Base-by-base conservation (phyloP, 2,329 filamentous ascomycete genomes). In the Fusarium annulatum region DNA sequence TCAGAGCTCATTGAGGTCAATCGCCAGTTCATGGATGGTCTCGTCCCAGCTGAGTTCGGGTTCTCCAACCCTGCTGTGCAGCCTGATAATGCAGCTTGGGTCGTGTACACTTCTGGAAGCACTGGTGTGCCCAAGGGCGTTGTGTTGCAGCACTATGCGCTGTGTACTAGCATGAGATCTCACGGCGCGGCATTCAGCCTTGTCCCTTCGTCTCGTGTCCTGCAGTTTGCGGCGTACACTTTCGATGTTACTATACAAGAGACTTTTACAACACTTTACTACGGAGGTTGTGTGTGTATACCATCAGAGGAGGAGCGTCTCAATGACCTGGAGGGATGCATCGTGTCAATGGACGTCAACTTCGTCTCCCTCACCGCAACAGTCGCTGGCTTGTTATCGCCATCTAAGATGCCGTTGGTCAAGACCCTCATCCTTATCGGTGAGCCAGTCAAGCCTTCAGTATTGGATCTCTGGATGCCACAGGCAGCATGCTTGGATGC, bases 191-290 rank as follows among this genome's bases (percentile, higher is more conserved):
- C 60, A 1, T 58, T 57, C 11, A 43, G 51, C 2, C 53, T 43
- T 5, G 18, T 57, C 5, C 53, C 34, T 7, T 43, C 53, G 23
- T 58, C 51, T 16, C 60, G 51, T 0, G 53, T 43, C 1, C 1
- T 62, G 2, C 60, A 62, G 12, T 62, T 62, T 12, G 51, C 60
- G 1, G 53, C 60, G 1, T 57, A 58, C 14, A 57, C 53, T 12
- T 62, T 62, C 19, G 60, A 62, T 19, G 60, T 58, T 12, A 62
- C 60, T 1, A 33, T 62, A 12, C 60, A 62, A 58, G 60, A 62
- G 33, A 62, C 53, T 0, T 58, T 62, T 9, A 58, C 60, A 26
- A 62, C 60, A 2, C 33, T 62, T 5, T 58, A 46, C 10, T 58
- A 26, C 3, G 53, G 42, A 21, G 51, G 60, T 2, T 62, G 51